Conservation (phyloP, 2,329 filamentous ascomycete genomes). For the Diaporthe citri region DNA sequence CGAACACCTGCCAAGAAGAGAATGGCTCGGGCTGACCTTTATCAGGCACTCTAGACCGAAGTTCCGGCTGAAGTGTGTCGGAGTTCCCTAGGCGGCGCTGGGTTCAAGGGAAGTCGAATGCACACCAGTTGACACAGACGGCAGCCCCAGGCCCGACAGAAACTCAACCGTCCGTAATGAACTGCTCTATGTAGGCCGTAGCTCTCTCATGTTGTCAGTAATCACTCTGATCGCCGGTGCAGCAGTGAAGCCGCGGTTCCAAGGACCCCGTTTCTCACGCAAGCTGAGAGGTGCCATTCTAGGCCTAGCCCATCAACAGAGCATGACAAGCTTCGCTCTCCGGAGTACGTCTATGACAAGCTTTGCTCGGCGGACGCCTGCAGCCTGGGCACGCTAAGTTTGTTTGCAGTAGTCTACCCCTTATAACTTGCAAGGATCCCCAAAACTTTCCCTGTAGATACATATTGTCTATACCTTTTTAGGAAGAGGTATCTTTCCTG, state of each 20-base stretch:
- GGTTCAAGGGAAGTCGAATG: background rate
- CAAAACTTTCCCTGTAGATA: too few relatives aligned
- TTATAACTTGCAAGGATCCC: too few relatives aligned
- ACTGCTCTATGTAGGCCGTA: background rate
- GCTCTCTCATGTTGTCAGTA: too few relatives aligned
- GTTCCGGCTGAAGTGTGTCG: background rate
- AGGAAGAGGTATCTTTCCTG: too few relatives aligned
- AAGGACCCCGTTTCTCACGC: background rate
- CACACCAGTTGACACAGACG: slow-evolving; percentile 4
- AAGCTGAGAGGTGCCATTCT: background rate
- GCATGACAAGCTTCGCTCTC: slow-evolving; percentile 18
- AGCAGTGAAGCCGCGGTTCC: background rate
- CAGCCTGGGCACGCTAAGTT: slow-evolving; percentile 9
- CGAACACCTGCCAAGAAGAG: slow-evolving; percentile 29
- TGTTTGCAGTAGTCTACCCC: background rate
- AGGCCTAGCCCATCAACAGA: slow-evolving; percentile 13
- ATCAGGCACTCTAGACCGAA: background rate
- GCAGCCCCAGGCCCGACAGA: background rate
- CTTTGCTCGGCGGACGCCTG: background rate
- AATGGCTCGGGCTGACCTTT: slow-evolving; percentile 25
- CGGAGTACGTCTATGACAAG: background rate
- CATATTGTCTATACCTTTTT: too few relatives aligned
- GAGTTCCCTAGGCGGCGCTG: background rate
- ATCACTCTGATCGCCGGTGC: background rate
- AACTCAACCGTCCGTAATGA: background rate